Evolutionary conservation across 768 basidiomycete species (phyloP).

Genomic region (Russula dissimulans): DNA sequence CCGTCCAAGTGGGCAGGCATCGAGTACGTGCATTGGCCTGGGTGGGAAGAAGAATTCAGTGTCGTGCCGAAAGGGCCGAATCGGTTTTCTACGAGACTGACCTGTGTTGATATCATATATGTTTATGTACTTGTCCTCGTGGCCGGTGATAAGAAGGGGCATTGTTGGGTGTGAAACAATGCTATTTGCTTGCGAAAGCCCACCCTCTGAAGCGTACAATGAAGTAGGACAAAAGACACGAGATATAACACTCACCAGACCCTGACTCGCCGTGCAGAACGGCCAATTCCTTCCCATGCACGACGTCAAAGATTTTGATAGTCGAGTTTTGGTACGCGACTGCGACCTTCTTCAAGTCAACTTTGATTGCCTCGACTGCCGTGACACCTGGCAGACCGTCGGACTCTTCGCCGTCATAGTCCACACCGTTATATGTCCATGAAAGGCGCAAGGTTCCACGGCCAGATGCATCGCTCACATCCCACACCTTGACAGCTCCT

Average conservation of each 20-base stretch:
- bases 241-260: conserved; percentile 4
- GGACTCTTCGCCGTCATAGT: conserved; percentile 33
- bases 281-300: conserved; percentile 69
- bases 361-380: conserved; percentile 72
- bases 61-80: neutral
- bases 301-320: conserved; percentile 88
- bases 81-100: conserved; percentile 28
- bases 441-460: conserved; percentile 54
- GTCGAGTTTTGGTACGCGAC: conserved; percentile 86
- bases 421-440: conserved; percentile 73
- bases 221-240: neutral
- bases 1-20: conserved; percentile 88
- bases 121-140: conserved; percentile 90
- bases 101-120: conserved; percentile 81
- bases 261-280: conserved; percentile 33
- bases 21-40: conserved; percentile 81
- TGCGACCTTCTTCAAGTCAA: conserved; percentile 76
- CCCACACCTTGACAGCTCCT: conserved; percentile 91
- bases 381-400: conserved; percentile 60
- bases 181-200: conserved; percentile 75
- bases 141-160: conserved; percentile 78
- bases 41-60: neutral
- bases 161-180: conserved; percentile 87
- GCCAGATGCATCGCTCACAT: conserved; percentile 59
- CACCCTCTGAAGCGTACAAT: conserved; percentile 44